A percentile compares a stretch with the other conserved stretches of the same genome.
phyloP scores from a whole-genome alignment of 768 basidiomycete species.

The Tulasnella sp. region DNA sequence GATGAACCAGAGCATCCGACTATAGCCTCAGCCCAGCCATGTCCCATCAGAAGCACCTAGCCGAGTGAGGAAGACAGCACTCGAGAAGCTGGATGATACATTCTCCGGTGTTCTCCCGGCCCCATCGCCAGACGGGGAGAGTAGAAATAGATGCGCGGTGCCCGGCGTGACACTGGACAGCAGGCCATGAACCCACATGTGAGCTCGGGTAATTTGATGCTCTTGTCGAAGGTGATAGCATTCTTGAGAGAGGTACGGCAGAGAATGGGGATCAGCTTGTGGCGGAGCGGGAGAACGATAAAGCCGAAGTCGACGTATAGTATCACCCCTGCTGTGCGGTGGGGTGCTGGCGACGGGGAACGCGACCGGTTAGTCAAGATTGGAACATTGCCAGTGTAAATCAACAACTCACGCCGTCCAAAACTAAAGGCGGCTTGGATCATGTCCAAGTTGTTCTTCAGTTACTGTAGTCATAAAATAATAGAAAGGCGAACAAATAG shows the following conservation, averaged over 20 bases:
- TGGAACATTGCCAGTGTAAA: no score
- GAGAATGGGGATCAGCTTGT: conserved; percentile 80
- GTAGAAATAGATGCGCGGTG: background rate
- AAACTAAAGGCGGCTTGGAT: no score
- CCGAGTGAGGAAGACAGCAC: conserved; percentile 40
- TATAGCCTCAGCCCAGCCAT: conserved; percentile 65
- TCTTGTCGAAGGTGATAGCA: conserved; percentile 61
- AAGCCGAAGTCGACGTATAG: conserved; percentile 83
- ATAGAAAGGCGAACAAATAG: no score
- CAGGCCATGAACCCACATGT: no score
- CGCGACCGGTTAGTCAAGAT: background rate
- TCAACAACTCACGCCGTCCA: no score
- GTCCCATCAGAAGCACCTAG: conserved; percentile 50
- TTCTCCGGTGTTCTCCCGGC: conserved; percentile 85
- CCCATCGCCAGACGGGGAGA: conserved; percentile 37
- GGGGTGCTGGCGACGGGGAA: conserved; percentile 60
- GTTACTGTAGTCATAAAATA: no score
- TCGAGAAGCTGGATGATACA: conserved; percentile 54
- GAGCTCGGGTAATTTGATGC: background rate
- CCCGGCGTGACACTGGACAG: background rate
- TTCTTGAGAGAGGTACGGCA: conserved; percentile 83
- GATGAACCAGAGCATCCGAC: conserved; percentile 48
- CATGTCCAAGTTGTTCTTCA: no score
- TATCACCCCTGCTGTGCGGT: conserved; percentile 84
- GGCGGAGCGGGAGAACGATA: background rate